Evolutionary conservation across 208 protist genomes (phyloP).

Genomic region (Crithidia mellificae): DNA sequence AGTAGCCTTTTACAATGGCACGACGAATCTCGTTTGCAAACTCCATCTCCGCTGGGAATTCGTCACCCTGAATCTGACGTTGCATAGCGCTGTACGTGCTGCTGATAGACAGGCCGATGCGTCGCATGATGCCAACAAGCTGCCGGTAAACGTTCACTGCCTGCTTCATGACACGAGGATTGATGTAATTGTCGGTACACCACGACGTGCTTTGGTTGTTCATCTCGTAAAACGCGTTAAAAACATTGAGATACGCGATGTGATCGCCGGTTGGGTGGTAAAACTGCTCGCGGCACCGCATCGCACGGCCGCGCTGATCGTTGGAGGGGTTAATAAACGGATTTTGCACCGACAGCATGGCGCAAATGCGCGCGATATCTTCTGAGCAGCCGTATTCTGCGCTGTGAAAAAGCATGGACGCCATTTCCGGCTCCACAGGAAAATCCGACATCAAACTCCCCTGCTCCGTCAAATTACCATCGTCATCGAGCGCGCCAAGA

Average conservation of each 20-base stretch:
- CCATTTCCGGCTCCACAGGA: slow-evolving; percentile 97
- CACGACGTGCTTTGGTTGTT: slow-evolving; percentile 81
- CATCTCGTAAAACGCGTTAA: slow-evolving; percentile 75
- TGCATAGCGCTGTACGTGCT: slow-evolving; percentile 62
- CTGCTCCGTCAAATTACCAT: slow-evolving; percentile 95
- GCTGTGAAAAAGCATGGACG: slow-evolving; percentile 96
- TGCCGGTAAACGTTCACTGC: slow-evolving; percentile 96
- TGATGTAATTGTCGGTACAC: slow-evolving; percentile 98
- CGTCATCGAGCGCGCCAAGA: slow-evolving; percentile 97
- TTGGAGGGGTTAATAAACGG: slow-evolving; percentile 73
- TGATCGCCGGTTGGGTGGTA: slow-evolving; percentile 97
- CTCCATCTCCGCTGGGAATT: slow-evolving; percentile 36
- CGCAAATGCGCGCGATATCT: slow-evolving; percentile 96
- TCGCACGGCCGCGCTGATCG: slow-evolving; percentile 73
- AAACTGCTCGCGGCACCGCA: slow-evolving; percentile 94
- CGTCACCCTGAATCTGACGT: slow-evolving; percentile 22
- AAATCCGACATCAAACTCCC: slow-evolving; percentile 97
- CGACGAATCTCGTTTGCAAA: slow-evolving; percentile 91
- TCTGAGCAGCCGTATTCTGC: slow-evolving; percentile 95
- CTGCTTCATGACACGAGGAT: slow-evolving; percentile 92
- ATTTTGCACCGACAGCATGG: slow-evolving; percentile 94
- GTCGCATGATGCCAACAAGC: slow-evolving; percentile 91
- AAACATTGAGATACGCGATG: slow-evolving; percentile 95
- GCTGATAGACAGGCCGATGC: slow-evolving; percentile 51
- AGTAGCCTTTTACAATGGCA: slow-evolving; percentile 93